A percentile compares a stretch with the other conserved stretches of the same genome.
Conservation (phyloP, 2,329 filamentous ascomycete genomes). For the Trichoderma sp. region DNA sequence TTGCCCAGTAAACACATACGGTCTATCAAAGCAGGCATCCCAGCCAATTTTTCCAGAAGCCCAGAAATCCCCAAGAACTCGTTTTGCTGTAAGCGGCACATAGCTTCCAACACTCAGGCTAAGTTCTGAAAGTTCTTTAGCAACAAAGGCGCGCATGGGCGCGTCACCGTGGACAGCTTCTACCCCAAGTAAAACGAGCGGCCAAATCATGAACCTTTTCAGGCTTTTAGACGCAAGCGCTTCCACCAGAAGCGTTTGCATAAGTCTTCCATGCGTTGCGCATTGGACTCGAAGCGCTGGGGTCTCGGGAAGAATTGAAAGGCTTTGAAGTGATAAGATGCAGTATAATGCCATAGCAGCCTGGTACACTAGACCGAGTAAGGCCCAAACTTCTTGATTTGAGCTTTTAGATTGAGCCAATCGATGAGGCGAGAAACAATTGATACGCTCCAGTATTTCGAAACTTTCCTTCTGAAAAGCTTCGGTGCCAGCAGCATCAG, state of each 20-base stretch:
- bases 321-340: not conserved
- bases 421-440: not conserved
- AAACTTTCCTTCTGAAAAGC: not conserved
- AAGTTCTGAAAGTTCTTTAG: not conserved
- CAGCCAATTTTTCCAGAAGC: not conserved
- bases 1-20: not conserved
- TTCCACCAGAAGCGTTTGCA: not conserved
- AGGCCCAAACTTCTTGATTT: not conserved
- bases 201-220: constrained; percentile 6
- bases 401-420: not conserved
- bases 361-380: not conserved
- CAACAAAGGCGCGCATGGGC: not conserved
- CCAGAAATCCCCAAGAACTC: not conserved
- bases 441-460: not conserved
- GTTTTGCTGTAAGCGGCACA: not conserved
- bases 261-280: not conserved
- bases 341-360: not conserved
- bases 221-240: not conserved
- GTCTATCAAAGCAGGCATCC: constrained; percentile 1
- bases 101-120: not conserved
- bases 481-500: not conserved
- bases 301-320: not conserved
- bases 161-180: not conserved
- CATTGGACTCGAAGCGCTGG: not conserved
- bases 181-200: not conserved